Conservation (phyloP, 2,329 filamentous ascomycete genomes). For the Davidsoniella virescens region DNA sequence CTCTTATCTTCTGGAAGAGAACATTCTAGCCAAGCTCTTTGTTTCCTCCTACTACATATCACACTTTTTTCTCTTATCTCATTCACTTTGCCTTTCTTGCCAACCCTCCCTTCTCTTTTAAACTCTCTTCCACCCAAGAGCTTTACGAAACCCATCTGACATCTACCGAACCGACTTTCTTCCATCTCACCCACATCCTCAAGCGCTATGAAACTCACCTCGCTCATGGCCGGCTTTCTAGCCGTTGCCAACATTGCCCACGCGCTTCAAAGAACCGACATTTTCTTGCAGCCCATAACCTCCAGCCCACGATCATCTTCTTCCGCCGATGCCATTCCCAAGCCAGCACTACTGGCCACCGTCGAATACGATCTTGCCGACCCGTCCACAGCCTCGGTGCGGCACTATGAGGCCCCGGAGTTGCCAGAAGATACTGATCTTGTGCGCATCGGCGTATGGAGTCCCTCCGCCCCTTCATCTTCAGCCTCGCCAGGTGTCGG, state of each 20-base stretch:
- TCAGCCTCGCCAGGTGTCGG: slow-evolving; percentile 19
- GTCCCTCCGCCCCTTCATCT: slow-evolving; percentile 16
- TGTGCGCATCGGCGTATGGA: slow-evolving; percentile 42
- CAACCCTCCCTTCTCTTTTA: no score
- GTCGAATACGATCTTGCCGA: slow-evolving; percentile 36
- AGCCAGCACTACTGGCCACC: slow-evolving; percentile 34
- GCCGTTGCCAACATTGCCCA: slow-evolving; percentile 25
- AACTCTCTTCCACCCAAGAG: background rate
- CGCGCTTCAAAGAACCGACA: slow-evolving; percentile 29
- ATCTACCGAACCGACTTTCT: background rate
- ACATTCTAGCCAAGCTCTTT: no score
- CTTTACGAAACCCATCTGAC: background rate
- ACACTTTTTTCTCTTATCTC: no score
- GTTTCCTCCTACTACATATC: no score
- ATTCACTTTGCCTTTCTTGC: no score
- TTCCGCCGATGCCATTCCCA: slow-evolving; percentile 15
- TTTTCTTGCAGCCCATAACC: slow-evolving; percentile 38
- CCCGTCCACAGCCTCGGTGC: slow-evolving; percentile 27
- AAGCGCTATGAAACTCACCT: slow-evolving; percentile 25
- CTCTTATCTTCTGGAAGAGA: no score
- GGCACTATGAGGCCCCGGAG: slow-evolving; percentile 41
- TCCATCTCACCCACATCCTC: background rate
- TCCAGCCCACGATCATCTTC: slow-evolving; percentile 13
- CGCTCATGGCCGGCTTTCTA: slow-evolving; percentile 27
- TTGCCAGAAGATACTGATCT: slow-evolving; percentile 29